A percentile compares a stretch with the other conserved stretches of the same genome.
Evolutionary conservation across 306 rosid species (phyloP).

Genomic region (Benincasa hispida): DNA sequence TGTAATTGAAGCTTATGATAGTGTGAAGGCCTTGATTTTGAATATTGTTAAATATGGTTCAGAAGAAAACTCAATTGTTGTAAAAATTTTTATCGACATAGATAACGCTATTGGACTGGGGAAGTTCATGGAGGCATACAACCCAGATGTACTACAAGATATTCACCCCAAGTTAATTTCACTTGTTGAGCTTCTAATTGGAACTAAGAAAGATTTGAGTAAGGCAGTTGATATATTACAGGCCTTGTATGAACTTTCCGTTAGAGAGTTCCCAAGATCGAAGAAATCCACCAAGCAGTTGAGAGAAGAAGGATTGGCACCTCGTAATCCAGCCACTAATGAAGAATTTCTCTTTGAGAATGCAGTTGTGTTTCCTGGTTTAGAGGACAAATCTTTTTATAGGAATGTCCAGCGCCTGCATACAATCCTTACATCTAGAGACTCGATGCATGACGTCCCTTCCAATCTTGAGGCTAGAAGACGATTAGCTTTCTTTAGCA

Average conservation of each 20-base stretch:
- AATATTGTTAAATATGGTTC: slow-evolving; percentile 31
- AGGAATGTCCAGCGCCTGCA: slow-evolving; percentile 63
- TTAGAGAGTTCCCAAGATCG: slow-evolving; percentile 53
- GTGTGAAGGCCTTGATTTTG: slow-evolving; percentile 44
- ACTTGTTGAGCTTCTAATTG: slow-evolving; percentile 44
- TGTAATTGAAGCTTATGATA: slow-evolving; percentile 77
- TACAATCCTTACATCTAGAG: slow-evolving; percentile 77
- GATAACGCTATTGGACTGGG: slow-evolving; percentile 29
- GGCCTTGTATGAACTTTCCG: slow-evolving; percentile 62
- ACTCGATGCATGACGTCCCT: slow-evolving; percentile 76
- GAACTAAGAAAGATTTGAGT: slow-evolving; percentile 30
- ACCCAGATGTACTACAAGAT: slow-evolving; percentile 38
- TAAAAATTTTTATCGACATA: slow-evolving; percentile 32
- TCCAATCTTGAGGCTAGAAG: slow-evolving; percentile 67
- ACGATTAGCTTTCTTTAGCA: slow-evolving; percentile 82
- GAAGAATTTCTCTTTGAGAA: slow-evolving; percentile 65
- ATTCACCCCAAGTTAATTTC: slow-evolving; percentile 55
- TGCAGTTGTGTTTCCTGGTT: slow-evolving; percentile 49
- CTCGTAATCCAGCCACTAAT: slow-evolving; percentile 20
- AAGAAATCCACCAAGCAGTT: slow-evolving; percentile 36
- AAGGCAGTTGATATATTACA: slow-evolving; percentile 60
- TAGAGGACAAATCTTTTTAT: slow-evolving; percentile 36
- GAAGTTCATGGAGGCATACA: slow-evolving; percentile 26
- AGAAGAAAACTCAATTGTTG: slow-evolving; percentile 45
- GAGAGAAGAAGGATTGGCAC: slow-evolving; percentile 51